Percentiles rank a stretch among this genome's conserved stretches.
Conservation (phyloP, 2,329 filamentous ascomycete genomes). For the Venturia asperata region DNA sequence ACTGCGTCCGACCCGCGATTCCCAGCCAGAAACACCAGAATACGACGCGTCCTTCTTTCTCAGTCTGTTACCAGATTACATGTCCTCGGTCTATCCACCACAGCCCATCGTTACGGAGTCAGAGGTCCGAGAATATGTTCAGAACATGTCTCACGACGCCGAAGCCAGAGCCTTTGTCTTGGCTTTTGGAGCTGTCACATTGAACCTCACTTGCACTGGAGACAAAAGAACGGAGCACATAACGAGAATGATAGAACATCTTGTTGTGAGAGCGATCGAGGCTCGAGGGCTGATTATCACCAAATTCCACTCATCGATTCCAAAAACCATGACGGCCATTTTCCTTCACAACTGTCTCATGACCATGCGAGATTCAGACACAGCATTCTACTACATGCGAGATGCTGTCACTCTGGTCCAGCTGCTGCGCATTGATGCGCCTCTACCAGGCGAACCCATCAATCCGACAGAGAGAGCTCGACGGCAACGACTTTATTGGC, state of each 20-base stretch:
- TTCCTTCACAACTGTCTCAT: slow-evolving; percentile 49
- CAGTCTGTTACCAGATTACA: slow-evolving; percentile 40
- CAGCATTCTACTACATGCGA: slow-evolving; percentile 45
- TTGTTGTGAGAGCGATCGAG: slow-evolving; percentile 33
- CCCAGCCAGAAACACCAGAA: slow-evolving; percentile 10
- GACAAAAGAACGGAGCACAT: slow-evolving; percentile 30
- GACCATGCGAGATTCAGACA: slow-evolving; percentile 42
- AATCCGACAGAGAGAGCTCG: slow-evolving; percentile 34
- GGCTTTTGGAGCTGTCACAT: slow-evolving; percentile 40
- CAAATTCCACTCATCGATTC: slow-evolving; percentile 38
- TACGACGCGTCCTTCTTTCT: slow-evolving; percentile 33
- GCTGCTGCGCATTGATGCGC: slow-evolving; percentile 39
- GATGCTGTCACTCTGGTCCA: slow-evolving; percentile 44
- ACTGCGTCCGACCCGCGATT: slow-evolving; percentile 25
- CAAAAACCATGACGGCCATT: slow-evolving; percentile 45
- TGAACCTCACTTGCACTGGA: slow-evolving; percentile 37
- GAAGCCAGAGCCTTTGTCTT: slow-evolving; percentile 39
- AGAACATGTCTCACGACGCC: slow-evolving; percentile 33
- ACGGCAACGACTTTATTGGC: slow-evolving; percentile 49
- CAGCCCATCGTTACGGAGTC: slow-evolving; percentile 40
- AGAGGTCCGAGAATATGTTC: slow-evolving; percentile 33
- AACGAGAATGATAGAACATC: slow-evolving; percentile 28
- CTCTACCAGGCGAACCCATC: slow-evolving; percentile 30
- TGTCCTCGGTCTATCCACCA: slow-evolving; percentile 41
- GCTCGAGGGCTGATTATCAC: slow-evolving; percentile 33